Base-by-base conservation (phyloP, 2,329 filamentous ascomycete genomes). In the Biscogniauxia marginata region DNA sequence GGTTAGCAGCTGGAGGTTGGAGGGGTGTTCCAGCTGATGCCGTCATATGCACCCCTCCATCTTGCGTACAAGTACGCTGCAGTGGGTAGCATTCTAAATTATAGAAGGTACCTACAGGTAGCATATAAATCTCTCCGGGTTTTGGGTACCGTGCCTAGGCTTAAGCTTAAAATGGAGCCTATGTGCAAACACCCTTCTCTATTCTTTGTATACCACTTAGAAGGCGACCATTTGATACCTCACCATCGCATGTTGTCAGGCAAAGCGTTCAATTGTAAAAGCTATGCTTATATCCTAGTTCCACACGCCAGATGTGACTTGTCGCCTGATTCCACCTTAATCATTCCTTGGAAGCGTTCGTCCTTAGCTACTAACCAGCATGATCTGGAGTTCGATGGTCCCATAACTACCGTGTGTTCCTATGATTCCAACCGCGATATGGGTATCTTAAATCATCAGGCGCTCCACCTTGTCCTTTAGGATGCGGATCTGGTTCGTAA, bases 381-480 rank as follows among this genome's bases (percentile, higher is more conserved):
- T 7, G 4, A 34, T 13, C 8, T n/a, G n/a, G n/a, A n/a, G 8
- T 34, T 34, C 16, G 6, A 34, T 34, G 16, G 16, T 13, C 30
- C 8, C 16, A 13, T 34, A 34, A 39, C 6, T 39, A 39, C 30
- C 50, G 25, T 52, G 43, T 56, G 47, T 52, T 53, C 49, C 50
- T 50, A 47, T 34, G 7, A 5, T 45, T 24, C 18, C 24, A n/a
- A 11, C 55, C 55, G 49, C 30, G 50, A 22, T 34, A 48, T 43
- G 53, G 57, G 56, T 58, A 62, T 60, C 65, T 84, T 88, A 97
- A 79, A 97, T 96, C 81, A 93, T 92, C 66, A 97, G 84, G 68
- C 93, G 85, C 84, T 98, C 93, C 54, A 98, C 90, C 86, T 96
- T 96, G 77, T 96, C 90, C 82, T 93, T 96, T 71, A 97, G 82